Evolutionary conservation across 2,329 filamentous ascomycete genomes (phyloP).

Genomic region (Fusarium vanettenii): DNA sequence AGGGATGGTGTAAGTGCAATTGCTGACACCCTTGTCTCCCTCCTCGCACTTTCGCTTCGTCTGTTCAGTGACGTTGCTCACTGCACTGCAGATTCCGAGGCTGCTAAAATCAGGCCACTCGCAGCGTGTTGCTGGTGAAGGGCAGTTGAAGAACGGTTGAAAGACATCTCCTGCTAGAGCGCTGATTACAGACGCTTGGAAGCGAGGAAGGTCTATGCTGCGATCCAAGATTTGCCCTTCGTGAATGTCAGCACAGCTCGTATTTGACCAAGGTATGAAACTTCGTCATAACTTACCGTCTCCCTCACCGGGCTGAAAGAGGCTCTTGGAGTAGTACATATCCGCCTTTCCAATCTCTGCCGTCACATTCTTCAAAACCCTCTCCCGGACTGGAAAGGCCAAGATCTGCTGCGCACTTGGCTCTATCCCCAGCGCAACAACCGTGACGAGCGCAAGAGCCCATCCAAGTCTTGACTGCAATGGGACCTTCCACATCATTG

Average conservation of each 20-base stretch:
- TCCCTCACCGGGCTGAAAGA: background rate
- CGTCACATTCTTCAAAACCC: background rate
- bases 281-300: background rate
- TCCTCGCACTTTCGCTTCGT: background rate
- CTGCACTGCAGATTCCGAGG: conserved; percentile 1
- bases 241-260: background rate
- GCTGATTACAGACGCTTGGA: conserved; percentile 4
- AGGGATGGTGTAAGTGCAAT: conserved; percentile 11
- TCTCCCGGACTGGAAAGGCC: background rate
- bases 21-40: background rate
- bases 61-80: conserved; percentile 1
- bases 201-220: background rate
- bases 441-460: conserved; percentile 10
- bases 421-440: conserved; percentile 1
- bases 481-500: background rate
- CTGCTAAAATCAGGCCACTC: conserved; percentile 3
- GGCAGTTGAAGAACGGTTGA: conserved; percentile 2
- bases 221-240: background rate
- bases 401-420: conserved; percentile 20
- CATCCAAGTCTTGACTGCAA: conserved; percentile 1
- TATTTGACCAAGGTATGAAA: background rate
- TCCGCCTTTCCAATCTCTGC: conserved; percentile 5
- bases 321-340: conserved; percentile 3
- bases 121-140: conserved; percentile 1
- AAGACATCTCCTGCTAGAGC: background rate